Evolutionary conservation across 129 eudicot genomes (phyloP), one percentile per base, ranked within the genome.

Genomic region (Helianthus tuberosus): DNA sequence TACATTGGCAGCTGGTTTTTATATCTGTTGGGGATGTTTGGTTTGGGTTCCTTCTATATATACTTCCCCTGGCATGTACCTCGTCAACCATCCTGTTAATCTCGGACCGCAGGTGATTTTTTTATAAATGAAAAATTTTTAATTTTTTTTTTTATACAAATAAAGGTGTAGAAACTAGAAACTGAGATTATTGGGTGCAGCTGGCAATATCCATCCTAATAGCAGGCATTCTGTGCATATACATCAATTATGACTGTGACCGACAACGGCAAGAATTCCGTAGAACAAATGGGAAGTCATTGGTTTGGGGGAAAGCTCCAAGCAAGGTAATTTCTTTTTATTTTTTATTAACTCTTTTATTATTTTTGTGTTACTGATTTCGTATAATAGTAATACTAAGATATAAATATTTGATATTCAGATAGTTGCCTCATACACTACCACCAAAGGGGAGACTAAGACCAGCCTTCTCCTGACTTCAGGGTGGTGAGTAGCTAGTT

Each of bases 31-130:
- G 98, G 98, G 98, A 79, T 93, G 98, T 84, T 87, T 93, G 88
- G 98, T 94, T 64, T 94, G 97, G 97, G 97, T 94, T 61, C 97
- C 98, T 23, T 88, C 96, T 6, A 66, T 90, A 27, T 94, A 94
- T 75, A 94, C 98, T 63, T 94, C 98, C 64, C 98, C 98, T 16
- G 98, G 98, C 82, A 94, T 94, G 98, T 94, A 94, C 84, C 93
- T 94, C 11, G 98, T 94, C 73, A 94, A 90, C 82, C 97, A 90
- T 66, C 98, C 98, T 5, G 93, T 88, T 61, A 73, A 86, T 72
- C 98, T 94, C 68, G 98, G 98, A 60, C 23, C 68, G 49, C 91
- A 94, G 93, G 98, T 94, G 27, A 38, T 32, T 71, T 61, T 77
- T 23, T 43, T 67, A 32, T 43, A 39, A 36, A 64, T 60, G 38